Conservation (phyloP, 176 grass and related monocot genomes). For the maize (Zea mays) region Zm-B73-REFERENCE-NAM-5.0 NC_050098.1:180331001-180331500, state of each 20-base stretch:
- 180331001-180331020: no score
- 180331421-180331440: not conserved
- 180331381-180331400: not conserved
- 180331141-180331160: no score
- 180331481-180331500: no score
- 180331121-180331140: no score
- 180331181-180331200: no score
- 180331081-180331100: no score
- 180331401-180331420: not conserved
- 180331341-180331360: not conserved
- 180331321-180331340: constrained; percentile 36
- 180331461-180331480: constrained; percentile 13
- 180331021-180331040: no score
- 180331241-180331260: not conserved
- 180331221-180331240: not conserved
- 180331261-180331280: not conserved
- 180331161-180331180: no score
- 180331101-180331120: no score
- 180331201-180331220: not conserved
- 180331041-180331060: no score
- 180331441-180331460: constrained; percentile 39
- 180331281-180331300: not conserved
- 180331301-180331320: not conserved
- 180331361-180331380: constrained; percentile 8
- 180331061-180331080: no score